These are phyloP conservation scores for Stachybotrys chartarum DNA, from an alignment of 2,329 filamentous ascomycete genomes.

Conservation along the genomic window DNA sequence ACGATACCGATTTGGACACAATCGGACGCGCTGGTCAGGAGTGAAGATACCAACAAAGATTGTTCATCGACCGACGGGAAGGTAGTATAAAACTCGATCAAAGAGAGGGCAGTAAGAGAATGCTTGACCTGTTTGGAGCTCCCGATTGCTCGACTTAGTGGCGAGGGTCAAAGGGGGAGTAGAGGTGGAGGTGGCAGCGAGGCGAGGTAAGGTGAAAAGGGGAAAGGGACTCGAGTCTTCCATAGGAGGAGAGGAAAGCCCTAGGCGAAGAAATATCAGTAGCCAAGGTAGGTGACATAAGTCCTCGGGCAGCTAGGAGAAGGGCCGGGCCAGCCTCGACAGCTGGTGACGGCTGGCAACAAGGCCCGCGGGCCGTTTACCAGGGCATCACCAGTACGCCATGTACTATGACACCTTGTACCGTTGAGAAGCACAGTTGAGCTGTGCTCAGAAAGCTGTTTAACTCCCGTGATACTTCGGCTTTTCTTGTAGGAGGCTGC, in stretches of 20 bases:
- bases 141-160: no score
- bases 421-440: background rate
- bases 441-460: no score
- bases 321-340: background rate
- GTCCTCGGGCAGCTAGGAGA: background rate
- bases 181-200: background rate
- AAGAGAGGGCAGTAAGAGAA: background rate
- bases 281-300: background rate
- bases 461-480: no score
- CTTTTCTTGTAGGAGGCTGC: no score
- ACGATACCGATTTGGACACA: no score
- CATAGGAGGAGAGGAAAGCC: background rate
- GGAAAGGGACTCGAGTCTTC: background rate
- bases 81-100: background rate
- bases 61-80: background rate
- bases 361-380: background rate
- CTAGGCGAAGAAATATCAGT: background rate
- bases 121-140: background rate
- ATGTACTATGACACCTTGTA: background rate
- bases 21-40: background rate
- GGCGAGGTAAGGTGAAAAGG: background rate
- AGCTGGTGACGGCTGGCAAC: background rate
- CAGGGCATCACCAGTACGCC: background rate
- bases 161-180: no score
- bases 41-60: background rate